These are phyloP conservation scores for Bothriochloa decipiens DNA, from an alignment of 176 grass and related monocot species.

Conservation along the genomic window DNA sequence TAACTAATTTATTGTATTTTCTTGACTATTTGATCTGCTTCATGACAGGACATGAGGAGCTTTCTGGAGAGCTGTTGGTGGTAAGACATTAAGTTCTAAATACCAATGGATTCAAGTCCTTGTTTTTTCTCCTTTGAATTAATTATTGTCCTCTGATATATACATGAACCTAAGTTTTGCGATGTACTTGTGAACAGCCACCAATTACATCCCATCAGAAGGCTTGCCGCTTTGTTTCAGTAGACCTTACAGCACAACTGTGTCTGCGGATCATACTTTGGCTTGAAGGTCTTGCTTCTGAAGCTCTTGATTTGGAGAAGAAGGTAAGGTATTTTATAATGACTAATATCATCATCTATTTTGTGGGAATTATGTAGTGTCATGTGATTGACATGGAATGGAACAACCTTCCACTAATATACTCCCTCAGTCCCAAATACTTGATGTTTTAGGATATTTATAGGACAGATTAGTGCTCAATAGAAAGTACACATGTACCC, in stretches of 20 bases:
- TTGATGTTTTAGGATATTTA: not conserved
- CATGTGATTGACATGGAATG: conserved; percentile 11
- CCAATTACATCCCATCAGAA: conserved; percentile 92
- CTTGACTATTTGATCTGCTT: conserved; percentile 45
- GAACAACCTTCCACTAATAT: not conserved
- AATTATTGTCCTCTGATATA: not conserved
- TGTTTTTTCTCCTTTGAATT: not conserved
- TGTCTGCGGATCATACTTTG: conserved; percentile 85
- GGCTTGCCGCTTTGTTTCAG: conserved; percentile 77
- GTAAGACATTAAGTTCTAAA: conserved; percentile 50
- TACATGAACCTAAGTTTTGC: not conserved
- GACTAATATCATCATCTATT: conserved; percentile 4
- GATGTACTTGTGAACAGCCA: conserved; percentile 53
- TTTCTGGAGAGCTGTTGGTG: conserved; percentile 73
- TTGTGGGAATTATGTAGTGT: conserved; percentile 1
- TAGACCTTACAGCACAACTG: conserved; percentile 73
- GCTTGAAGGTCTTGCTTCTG: conserved; percentile 94
- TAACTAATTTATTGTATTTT: conserved; percentile 40
- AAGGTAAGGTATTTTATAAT: conserved; percentile 47
- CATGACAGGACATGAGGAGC: conserved; percentile 79
- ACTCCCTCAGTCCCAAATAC: not conserved
- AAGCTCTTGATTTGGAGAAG: conserved; percentile 92
- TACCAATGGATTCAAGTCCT: not conserved
- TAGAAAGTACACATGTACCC: not conserved
- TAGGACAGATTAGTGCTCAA: not conserved